These are phyloP conservation scores for Cyberlindnera xylosilytica DNA, from an alignment of 805 yeast species.

Conservation along the genomic window DNA sequence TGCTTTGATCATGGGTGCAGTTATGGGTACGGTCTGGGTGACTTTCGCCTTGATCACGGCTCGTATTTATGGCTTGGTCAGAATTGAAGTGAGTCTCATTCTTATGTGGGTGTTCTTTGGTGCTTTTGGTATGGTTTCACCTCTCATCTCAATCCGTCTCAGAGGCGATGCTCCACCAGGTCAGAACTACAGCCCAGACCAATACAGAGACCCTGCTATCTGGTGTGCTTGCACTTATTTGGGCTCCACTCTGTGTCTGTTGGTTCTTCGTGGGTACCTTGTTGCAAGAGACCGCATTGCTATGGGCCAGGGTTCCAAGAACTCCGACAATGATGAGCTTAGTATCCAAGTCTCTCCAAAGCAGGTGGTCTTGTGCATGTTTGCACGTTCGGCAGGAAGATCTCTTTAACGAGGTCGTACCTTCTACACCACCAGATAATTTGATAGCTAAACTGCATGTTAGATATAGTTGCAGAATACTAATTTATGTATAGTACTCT, in stretches of 20 bases:
- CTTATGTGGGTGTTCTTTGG: conserved; percentile 56
- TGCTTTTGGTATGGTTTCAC: conserved; percentile 48
- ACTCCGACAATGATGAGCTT: conserved; percentile 29
- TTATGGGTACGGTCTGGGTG: conserved; percentile 64
- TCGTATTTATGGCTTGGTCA: conserved; percentile 50
- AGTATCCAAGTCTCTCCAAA: conserved; percentile 23
- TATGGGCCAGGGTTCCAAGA: conserved; percentile 21
- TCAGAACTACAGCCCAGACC: conserved; percentile 37
- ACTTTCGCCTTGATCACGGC: conserved; percentile 50
- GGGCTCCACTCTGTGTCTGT: conserved; percentile 40
- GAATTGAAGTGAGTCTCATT: conserved; percentile 45
- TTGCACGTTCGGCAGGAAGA: too few species aligned
- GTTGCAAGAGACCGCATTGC: conserved; percentile 44
- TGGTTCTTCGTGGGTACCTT: conserved; percentile 52
- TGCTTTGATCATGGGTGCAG: conserved; percentile 48
- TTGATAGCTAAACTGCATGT: too few species aligned
- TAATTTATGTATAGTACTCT: too few species aligned
- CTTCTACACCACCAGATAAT: too few species aligned
- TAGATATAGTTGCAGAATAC: too few species aligned
- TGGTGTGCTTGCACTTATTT: conserved; percentile 57
- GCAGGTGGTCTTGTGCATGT: too few species aligned
- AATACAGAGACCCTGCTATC: conserved; percentile 50
- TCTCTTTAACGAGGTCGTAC: too few species aligned
- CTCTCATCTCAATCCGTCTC: conserved; percentile 55
- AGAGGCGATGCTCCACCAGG: conserved; percentile 32